Evolutionary conservation across 2,329 filamentous ascomycete species (phyloP), one percentile per base, ranked within the genome.

Genomic region (Pezicula carpinea): DNA sequence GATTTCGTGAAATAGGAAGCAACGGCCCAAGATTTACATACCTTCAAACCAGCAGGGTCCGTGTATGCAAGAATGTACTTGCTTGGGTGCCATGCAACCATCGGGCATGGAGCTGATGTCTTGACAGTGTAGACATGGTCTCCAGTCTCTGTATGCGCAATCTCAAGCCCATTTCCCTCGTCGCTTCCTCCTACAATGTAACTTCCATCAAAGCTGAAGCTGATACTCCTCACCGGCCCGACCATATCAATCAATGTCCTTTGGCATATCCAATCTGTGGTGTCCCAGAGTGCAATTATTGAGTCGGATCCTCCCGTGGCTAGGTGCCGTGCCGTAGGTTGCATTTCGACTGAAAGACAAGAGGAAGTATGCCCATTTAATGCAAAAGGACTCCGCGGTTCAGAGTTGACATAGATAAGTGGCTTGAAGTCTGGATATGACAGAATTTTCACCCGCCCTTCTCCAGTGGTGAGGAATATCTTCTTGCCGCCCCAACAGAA

Each of bases 191-290:
- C 86, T 2, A 84, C 80, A 19, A 91, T 69, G 60, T 83, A 92
- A 59, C 79, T 83, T 1, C 87, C 87, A 58, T 91, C 87, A 65
- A 87, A 91, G 14, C 80, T 86, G 62, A 91, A 92, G 60, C 84
- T 60, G 47, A 91, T 73, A 61, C 79, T 87, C 59, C 80, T 77
- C 22, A 91, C 82, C 3, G 85, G 80, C 1, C 84, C 84, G 8
- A 77, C 74, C 70, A 88, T 85, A 56, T 79, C 75, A 31, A 81
- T 81, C 35, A 90, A 72, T 1, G 85, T 89, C 50, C 83, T 77
- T 59, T 83, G 77, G 60, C 86, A 90, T 47, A 87, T 80, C 85
- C 86, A 90, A 55, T 87, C 82, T 34, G 76, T 75, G 3, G 87
- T 90, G 59, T 91, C 86, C 83, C 87, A 92, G 3, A 92, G 70